Conservation (phyloP, 2,329 filamentous ascomycete genomes). For the Chrysosphaeria jannelii region DNA sequence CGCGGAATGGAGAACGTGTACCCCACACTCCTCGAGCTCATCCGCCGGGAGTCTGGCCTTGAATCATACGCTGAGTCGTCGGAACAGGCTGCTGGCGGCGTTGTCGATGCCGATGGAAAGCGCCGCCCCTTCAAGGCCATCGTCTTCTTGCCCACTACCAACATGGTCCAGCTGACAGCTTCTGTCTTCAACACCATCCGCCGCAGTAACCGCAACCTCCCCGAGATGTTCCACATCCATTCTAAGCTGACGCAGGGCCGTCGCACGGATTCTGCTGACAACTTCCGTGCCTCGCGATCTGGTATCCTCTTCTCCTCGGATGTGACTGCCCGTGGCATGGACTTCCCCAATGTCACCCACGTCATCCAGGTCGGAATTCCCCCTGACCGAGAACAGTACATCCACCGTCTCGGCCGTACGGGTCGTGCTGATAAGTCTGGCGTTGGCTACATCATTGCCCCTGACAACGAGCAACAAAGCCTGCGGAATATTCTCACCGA, state of each 20-base stretch:
- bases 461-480: slow-evolving; percentile 18
- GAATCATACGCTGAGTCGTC: too few species aligned
- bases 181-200: slow-evolving; percentile 22
- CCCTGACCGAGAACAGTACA: slow-evolving; percentile 22
- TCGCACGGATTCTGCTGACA: slow-evolving; percentile 39
- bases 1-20: slow-evolving; percentile 43
- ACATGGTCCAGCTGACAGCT: slow-evolving; percentile 33
- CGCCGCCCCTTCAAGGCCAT: slow-evolving; percentile 71
- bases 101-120: neutral
- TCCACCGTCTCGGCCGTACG: slow-evolving; percentile 35
- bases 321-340: slow-evolving; percentile 57
- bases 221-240: slow-evolving; percentile 33
- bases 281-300: slow-evolving; percentile 32
- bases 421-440: slow-evolving; percentile 45
- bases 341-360: slow-evolving; percentile 25
- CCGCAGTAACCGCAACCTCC: slow-evolving; percentile 11
- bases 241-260: slow-evolving; percentile 39
- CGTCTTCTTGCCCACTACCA: slow-evolving; percentile 61
- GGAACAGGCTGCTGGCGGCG: slow-evolving; percentile 10
- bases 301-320: slow-evolving; percentile 50
- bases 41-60: slow-evolving; percentile 29
- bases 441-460: slow-evolving; percentile 36
- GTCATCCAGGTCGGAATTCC: slow-evolving; percentile 28
- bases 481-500: slow-evolving; percentile 21
- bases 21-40: slow-evolving; percentile 49